These are phyloP conservation scores for Mytilinidion resinicola DNA, from an alignment of 495 filamentous ascomycete species.

Conservation along the genomic window DNA sequence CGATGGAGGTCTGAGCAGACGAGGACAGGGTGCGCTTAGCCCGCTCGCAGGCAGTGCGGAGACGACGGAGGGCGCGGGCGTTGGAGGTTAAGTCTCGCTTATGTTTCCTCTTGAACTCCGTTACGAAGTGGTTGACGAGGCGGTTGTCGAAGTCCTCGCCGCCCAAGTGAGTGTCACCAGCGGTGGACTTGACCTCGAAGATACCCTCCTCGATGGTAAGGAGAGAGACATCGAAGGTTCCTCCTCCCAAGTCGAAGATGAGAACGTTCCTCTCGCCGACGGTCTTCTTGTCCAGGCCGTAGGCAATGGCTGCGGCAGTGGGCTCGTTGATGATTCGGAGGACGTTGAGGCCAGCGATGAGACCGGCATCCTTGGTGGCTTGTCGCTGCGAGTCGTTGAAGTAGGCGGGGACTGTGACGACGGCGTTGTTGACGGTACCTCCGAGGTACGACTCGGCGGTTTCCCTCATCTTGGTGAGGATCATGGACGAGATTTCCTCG, in stretches of 20 bases:
- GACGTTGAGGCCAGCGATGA: constrained; percentile 94
- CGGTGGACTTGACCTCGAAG: constrained; percentile 98
- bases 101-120: constrained; percentile 81
- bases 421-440: constrained; percentile 94
- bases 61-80: constrained; percentile 93
- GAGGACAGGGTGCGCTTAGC: constrained; percentile 98
- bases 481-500: constrained; percentile 44
- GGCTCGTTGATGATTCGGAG: constrained; percentile 99
- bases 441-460: constrained; percentile 94
- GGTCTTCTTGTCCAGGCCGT: constrained; percentile 95
- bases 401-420: constrained; percentile 97
- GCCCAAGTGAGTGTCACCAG: constrained; percentile 98
- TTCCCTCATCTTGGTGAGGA: constrained; percentile 80
- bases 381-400: constrained; percentile 99
- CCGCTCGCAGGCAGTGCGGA: constrained; percentile 97
- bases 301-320: constrained; percentile 93
- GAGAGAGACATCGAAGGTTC: constrained; percentile 99
- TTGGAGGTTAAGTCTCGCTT: constrained; percentile 66
- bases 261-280: constrained; percentile 97
- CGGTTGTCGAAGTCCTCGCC: constrained; percentile 99
- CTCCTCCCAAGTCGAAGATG: constrained; percentile 99
- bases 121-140: constrained; percentile 91
- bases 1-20: constrained; percentile 93
- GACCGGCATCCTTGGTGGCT: constrained; percentile 97
- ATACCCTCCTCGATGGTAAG: constrained; percentile 98